Conservation (phyloP, 2,329 filamentous ascomycete species). For the Penicillium brasilianum region DNA sequence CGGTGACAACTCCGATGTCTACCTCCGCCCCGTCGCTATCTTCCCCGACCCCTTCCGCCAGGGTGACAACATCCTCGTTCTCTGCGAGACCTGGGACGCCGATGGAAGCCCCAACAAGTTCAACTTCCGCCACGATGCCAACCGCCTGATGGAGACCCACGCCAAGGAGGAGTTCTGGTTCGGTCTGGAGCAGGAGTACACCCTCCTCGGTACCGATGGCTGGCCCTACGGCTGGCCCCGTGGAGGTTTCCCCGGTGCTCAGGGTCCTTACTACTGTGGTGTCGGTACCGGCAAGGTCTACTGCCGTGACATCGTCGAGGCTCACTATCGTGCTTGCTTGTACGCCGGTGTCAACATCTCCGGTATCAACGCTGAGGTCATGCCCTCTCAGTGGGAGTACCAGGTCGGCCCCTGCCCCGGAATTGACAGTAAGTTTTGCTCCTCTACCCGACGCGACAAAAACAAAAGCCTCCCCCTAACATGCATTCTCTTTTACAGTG, state of each 20-base stretch:
- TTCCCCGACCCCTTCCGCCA: conserved; percentile 92
- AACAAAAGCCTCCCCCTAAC: conserved; percentile 19
- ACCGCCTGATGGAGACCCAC: conserved; percentile 87
- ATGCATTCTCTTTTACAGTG: conserved; percentile 57
- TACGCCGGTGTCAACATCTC: conserved; percentile 92
- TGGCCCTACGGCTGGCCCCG: conserved; percentile 92
- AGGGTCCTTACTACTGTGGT: conserved; percentile 97
- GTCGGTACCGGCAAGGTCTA: conserved; percentile 96
- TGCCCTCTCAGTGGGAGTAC: conserved; percentile 98
- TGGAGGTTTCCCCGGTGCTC: conserved; percentile 86
- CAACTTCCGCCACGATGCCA: conserved; percentile 94
- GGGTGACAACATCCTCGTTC: conserved; percentile 89
- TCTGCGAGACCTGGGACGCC: conserved; percentile 91
- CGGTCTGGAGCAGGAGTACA: conserved; percentile 98
- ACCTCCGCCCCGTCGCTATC: conserved; percentile 86
- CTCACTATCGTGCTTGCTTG: conserved; percentile 88
- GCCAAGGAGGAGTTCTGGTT: conserved; percentile 90
- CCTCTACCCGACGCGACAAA: not conserved
- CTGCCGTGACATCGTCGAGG: conserved; percentile 96
- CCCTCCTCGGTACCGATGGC: conserved; percentile 81
- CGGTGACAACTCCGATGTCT: conserved; percentile 96
- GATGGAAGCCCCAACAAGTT: conserved; percentile 97
- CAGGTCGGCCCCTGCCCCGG: conserved; percentile 90
- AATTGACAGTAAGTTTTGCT: conserved; percentile 72
- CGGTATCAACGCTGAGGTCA: conserved; percentile 98